phyloP scores from a whole-genome alignment of 1,284 basidiomycete species.

The Porodaedalea pini region DNA sequence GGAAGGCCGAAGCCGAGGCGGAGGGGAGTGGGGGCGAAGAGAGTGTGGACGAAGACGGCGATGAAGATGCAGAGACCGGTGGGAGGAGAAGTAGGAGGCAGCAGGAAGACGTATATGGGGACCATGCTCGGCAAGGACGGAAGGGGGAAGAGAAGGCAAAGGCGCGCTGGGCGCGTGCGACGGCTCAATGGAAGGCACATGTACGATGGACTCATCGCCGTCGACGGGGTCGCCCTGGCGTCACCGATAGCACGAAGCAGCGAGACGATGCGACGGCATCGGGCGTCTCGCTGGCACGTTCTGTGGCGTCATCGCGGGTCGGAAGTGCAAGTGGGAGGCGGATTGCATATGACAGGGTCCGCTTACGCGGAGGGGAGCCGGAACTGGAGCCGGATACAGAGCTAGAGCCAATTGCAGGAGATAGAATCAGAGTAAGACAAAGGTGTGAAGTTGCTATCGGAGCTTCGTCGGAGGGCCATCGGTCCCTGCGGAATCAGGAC shows the following conservation, averaged over 20 bases:
- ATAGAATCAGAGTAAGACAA: background rate
- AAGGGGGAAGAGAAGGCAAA: conserved; percentile 34
- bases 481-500: background rate
- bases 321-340: background rate
- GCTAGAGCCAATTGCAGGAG: background rate
- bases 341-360: too few species aligned
- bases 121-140: conserved; percentile 27
- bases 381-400: background rate
- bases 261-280: conserved; percentile 10
- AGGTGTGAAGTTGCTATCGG: background rate
- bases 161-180: conserved; percentile 57
- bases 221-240: conserved; percentile 33
- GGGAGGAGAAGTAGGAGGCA: conserved; percentile 28
- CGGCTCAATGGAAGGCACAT: conserved; percentile 60
- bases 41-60: conserved; percentile 34
- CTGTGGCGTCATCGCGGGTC: background rate
- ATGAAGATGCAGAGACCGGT: conserved; percentile 43
- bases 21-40: conserved; percentile 22
- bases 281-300: conserved; percentile 1
- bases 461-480: background rate
- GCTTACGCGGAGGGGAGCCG: background rate
- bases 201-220: conserved; percentile 53
- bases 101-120: conserved; percentile 30
- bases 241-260: conserved; percentile 5
- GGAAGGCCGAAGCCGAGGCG: conserved; percentile 26